A percentile compares a stretch with the other conserved stretches of the same genome.
phyloP scores from a whole-genome alignment of 2,329 filamentous ascomycete genomes.

The Aspergillus sp. region DNA sequence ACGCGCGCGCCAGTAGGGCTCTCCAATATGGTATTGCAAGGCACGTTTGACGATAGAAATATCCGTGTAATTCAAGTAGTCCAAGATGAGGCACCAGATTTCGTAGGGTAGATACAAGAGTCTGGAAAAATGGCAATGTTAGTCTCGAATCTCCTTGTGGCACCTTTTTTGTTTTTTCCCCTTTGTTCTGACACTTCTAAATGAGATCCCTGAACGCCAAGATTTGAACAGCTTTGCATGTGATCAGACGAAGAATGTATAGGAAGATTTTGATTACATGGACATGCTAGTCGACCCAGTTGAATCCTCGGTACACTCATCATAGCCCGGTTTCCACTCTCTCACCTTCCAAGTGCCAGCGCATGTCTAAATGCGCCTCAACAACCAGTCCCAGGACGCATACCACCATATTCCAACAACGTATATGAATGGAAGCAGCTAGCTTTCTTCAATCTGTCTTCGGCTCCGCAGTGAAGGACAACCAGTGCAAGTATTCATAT shows the following conservation, averaged over 20 bases:
- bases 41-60: not conserved
- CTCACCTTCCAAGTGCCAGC: not conserved
- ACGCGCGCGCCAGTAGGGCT: not conserved
- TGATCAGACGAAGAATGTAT: not conserved
- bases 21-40: not conserved
- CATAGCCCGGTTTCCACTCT: not conserved
- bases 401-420: not conserved
- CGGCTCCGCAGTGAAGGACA: not conserved
- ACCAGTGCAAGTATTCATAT: not conserved
- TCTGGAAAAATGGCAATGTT: not conserved
- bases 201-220: not conserved
- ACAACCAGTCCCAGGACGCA: not conserved
- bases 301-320: not conserved
- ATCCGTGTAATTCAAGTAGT: not conserved
- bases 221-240: not conserved
- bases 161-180: not conserved
- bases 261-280: not conserved
- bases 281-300: not conserved
- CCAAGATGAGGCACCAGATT: not conserved
- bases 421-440: not conserved
- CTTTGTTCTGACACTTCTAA: not conserved
- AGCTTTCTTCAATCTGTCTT: not conserved
- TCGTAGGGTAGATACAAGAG: not conserved
- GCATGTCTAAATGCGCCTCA: not conserved
- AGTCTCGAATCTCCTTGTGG: not conserved